These are phyloP conservation scores for Spergularia bocconei DNA, from an alignment of 148 eudicot species.

Conservation along the genomic window DNA sequence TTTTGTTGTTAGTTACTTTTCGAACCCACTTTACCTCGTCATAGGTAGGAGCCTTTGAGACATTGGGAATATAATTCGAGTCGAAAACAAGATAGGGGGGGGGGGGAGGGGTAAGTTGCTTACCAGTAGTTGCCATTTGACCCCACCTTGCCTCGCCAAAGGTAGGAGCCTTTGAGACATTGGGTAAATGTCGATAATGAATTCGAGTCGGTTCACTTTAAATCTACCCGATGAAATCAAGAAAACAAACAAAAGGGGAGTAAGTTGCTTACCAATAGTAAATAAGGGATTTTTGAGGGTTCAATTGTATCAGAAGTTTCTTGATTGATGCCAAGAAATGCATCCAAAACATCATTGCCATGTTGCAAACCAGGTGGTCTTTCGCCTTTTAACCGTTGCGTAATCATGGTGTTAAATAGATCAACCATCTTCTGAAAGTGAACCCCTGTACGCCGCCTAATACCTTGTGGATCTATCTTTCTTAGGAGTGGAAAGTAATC, in stretches of 20 bases:
- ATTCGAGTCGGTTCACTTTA: too few relatives aligned
- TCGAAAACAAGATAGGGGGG: too few relatives aligned
- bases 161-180: too few relatives aligned
- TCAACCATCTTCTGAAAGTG: slow-evolving; percentile 7
- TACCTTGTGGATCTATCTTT: not conserved
- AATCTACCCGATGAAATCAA: too few relatives aligned
- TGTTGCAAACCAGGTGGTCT: slow-evolving; percentile 2
- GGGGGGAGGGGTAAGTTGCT: too few relatives aligned
- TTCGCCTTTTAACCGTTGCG: slow-evolving; percentile 7
- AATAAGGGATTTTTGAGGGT: slow-evolving; percentile 20
- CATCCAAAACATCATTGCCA: slow-evolving; percentile 22
- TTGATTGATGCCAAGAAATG: slow-evolving; percentile 18
- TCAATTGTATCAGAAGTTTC: slow-evolving; percentile 19
- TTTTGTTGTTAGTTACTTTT: too few relatives aligned
- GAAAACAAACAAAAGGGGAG: not conserved
- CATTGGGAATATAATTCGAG: too few relatives aligned
- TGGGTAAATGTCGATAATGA: too few relatives aligned
- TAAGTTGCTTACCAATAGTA: slow-evolving; percentile 16
- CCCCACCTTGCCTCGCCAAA: too few relatives aligned
- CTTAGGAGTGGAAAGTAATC: slow-evolving; percentile 12
- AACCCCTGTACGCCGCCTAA: not conserved
- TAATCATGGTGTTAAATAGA: slow-evolving; percentile 22
- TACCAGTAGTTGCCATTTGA: too few relatives aligned
- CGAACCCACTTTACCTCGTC: too few relatives aligned
- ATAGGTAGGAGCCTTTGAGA: too few relatives aligned